These are phyloP conservation scores for Cyclotella atomus DNA, from an alignment of 108 stramenopile species.

Conservation along the genomic window DNA sequence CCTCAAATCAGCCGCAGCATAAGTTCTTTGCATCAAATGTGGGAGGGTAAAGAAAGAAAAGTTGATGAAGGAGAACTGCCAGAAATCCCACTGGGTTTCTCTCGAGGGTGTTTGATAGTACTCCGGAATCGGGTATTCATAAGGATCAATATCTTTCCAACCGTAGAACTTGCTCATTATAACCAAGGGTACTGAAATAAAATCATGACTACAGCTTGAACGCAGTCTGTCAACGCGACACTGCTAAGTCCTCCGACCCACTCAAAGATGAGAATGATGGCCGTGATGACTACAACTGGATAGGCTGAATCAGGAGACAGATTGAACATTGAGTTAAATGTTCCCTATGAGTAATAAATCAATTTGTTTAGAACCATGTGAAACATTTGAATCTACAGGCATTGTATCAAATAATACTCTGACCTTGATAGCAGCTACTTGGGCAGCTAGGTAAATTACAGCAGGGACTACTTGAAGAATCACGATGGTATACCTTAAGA, in stretches of 20 bases:
- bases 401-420: too few relatives aligned
- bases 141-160: slow-evolving; percentile 33
- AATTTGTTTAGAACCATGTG: too few relatives aligned
- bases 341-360: too few relatives aligned
- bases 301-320: slow-evolving; percentile 20
- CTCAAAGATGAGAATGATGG: slow-evolving; percentile 41
- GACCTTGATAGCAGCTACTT: slow-evolving; percentile 33
- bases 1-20: slow-evolving; percentile 35
- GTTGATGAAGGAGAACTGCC: slow-evolving; percentile 44
- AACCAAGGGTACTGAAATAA: slow-evolving; percentile 25
- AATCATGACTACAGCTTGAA: slow-evolving; percentile 44
- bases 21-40: slow-evolving; percentile 43
- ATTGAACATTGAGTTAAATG: slow-evolving; percentile 46
- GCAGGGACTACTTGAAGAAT: slow-evolving; percentile 42
- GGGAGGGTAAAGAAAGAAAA: slow-evolving; percentile 50
- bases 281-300: slow-evolving; percentile 40
- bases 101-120: slow-evolving; percentile 42
- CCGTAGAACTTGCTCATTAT: slow-evolving; percentile 31
- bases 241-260: slow-evolving; percentile 45
- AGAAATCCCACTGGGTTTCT: slow-evolving; percentile 34
- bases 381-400: too few relatives aligned
- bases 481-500: slow-evolving; percentile 35
- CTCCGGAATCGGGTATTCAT: slow-evolving; percentile 27
- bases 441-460: slow-evolving; percentile 48
- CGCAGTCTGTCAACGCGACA: slow-evolving; percentile 41